These are phyloP conservation scores for Zygotorulaspora sp. DNA, from an alignment of 805 yeast genomes.

Conservation along the genomic window DNA sequence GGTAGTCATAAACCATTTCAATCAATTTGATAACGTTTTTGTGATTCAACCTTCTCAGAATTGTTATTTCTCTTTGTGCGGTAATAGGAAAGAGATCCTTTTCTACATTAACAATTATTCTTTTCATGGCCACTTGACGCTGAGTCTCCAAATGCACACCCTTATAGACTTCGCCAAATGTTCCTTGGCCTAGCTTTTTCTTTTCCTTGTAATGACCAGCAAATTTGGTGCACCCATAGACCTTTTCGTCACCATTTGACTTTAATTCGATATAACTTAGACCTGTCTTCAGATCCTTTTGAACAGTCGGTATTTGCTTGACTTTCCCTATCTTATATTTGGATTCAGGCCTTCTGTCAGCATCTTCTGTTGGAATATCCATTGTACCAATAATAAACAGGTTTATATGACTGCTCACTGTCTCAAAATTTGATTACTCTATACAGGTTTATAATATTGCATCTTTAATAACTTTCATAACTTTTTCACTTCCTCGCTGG, in stretches of 20 bases:
- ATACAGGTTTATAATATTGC: too few relatives aligned
- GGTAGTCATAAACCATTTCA: conserved; percentile 66
- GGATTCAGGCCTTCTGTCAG: conserved; percentile 15
- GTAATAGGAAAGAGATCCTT: conserved; percentile 80
- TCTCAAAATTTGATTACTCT: too few relatives aligned
- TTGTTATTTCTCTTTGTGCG: conserved; percentile 86
- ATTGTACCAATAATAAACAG: neutral
- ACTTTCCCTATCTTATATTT: conserved; percentile 36
- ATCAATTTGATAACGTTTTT: conserved; percentile 68
- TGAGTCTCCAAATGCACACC: conserved; percentile 50
- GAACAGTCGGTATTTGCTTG: conserved; percentile 32
- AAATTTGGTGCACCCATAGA: conserved; percentile 34
- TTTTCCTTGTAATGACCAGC: conserved; percentile 31
- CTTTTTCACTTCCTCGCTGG: neutral
- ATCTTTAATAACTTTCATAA: too few relatives aligned
- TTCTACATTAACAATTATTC: conserved; percentile 53
- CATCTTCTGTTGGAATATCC: conserved; percentile 3
- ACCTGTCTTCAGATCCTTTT: conserved; percentile 26
- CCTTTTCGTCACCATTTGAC: conserved; percentile 24
- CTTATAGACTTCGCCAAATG: conserved; percentile 83
- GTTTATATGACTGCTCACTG: too few relatives aligned
- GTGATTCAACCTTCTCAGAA: conserved; percentile 66
- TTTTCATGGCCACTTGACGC: conserved; percentile 80
- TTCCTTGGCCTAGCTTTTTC: conserved; percentile 73
- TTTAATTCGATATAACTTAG: conserved; percentile 28